A percentile compares a stretch with the other conserved stretches of the same genome.
These are phyloP conservation scores for Leishmania arabica DNA, from an alignment of 208 protist genomes.

Conservation along the genomic window DNA sequence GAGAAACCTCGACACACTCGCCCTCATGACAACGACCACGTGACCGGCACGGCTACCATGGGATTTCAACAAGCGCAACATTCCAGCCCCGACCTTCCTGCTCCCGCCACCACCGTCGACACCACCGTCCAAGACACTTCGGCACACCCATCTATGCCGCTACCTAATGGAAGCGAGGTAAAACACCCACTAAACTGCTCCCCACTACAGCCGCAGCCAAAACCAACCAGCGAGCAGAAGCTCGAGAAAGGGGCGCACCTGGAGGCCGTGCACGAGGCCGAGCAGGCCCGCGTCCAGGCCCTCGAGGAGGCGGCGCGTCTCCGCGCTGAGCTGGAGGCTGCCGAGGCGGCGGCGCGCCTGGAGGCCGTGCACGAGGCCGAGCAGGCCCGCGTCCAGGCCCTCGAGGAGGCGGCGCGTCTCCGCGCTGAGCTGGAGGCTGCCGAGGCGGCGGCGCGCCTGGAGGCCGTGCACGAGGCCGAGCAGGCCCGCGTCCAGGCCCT, in stretches of 20 bases:
- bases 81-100: too few relatives aligned
- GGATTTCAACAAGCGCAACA: fast-evolving
- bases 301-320: neutral
- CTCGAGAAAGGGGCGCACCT: neutral
- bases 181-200: too few relatives aligned
- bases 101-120: fast-evolving
- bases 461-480: neutral
- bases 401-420: neutral
- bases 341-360: slow-evolving; percentile 12
- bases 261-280: neutral
- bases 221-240: too few relatives aligned
- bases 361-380: neutral
- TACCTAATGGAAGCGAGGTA: fast-evolving
- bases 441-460: neutral
- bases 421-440: neutral
- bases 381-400: too few relatives aligned
- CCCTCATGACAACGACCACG: neutral
- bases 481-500: neutral
- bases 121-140: neutral
- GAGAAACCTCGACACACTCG: neutral
- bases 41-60: too few relatives aligned
- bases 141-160: neutral
- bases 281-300: neutral
- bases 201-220: too few relatives aligned
- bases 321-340: slow-evolving; percentile 8